These are phyloP conservation scores for Coemansia guatemalensis DNA, from an alignment of 192 early-diverging fungal genomes.

Conservation along the genomic window DNA sequence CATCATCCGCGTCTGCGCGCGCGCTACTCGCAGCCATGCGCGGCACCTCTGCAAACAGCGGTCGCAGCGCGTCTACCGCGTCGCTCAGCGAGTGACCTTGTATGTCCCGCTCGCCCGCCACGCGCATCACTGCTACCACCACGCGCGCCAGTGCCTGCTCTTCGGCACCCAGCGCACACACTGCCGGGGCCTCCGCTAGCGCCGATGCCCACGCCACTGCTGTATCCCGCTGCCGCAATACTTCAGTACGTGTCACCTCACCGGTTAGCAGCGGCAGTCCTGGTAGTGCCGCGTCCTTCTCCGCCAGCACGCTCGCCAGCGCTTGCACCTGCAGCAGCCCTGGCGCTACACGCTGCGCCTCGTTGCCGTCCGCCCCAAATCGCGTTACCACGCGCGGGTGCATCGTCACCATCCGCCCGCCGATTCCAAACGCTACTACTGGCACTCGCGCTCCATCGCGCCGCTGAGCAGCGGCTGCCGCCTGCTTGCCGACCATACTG, in stretches of 20 bases:
- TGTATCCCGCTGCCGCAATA: conserved; percentile 54
- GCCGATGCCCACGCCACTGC: conserved; percentile 31
- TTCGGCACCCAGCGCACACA: conserved; percentile 4
- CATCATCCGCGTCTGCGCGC: conserved; percentile 20
- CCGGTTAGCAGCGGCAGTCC: conserved; percentile 61
- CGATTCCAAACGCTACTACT: conserved; percentile 72
- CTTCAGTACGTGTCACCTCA: conserved; percentile 61
- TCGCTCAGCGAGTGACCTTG: conserved; percentile 9
- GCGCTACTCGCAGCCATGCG: conserved; percentile 10
- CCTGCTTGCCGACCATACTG: background rate
- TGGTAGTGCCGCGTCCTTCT: conserved; percentile 11
- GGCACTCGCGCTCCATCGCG: conserved; percentile 51
- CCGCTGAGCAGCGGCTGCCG: conserved; percentile 25
- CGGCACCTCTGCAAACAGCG: conserved; percentile 43
- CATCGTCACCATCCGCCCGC: conserved; percentile 65
- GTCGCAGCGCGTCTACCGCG: conserved; percentile 55
- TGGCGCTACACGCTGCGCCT: conserved; percentile 37
- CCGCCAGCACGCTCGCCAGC: conserved; percentile 50
- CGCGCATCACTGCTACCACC: conserved; percentile 20
- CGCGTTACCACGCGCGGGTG: conserved; percentile 65
- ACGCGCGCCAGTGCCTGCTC: conserved; percentile 34
- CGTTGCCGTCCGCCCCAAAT: conserved; percentile 45
- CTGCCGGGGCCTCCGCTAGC: conserved; percentile 10
- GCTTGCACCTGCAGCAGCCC: conserved; percentile 56
- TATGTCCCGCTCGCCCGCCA: conserved; percentile 21